Evolutionary conservation across 2,329 filamentous ascomycete species (phyloP).

Genomic region (Phoma sp.): DNA sequence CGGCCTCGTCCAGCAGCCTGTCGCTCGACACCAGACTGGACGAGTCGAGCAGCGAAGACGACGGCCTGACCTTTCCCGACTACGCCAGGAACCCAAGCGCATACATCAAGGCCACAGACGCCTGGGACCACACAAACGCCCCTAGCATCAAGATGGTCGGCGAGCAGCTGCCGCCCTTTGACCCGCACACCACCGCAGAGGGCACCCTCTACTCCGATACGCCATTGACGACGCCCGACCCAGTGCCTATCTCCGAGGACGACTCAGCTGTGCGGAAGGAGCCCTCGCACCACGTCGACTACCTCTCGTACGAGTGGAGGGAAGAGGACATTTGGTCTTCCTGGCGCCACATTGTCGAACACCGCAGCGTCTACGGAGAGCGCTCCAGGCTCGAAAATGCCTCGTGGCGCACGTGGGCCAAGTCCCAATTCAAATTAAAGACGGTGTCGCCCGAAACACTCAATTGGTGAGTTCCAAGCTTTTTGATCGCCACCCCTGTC

Average conservation of each 20-base stretch:
- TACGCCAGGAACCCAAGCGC: constrained; percentile 39
- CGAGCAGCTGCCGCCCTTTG: constrained; percentile 40
- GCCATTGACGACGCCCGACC: constrained; percentile 63
- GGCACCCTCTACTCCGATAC: constrained; percentile 53
- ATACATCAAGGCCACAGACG: constrained; percentile 21
- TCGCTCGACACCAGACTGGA: constrained; percentile 67
- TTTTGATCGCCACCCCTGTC: constrained; percentile 33
- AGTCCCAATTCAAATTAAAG: constrained; percentile 83
- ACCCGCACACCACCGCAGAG: constrained; percentile 41
- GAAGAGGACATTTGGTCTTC: constrained; percentile 98
- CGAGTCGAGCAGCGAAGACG: constrained; percentile 49
- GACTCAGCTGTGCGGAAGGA: constrained; percentile 76
- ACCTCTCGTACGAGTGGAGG: constrained; percentile 89
- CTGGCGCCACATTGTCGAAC: constrained; percentile 90
- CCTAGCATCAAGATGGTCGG: constrained; percentile 24
- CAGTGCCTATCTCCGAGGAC: constrained; percentile 68
- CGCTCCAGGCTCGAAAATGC: constrained; percentile 88
- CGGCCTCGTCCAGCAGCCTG: constrained; percentile 68
- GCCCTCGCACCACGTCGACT: constrained; percentile 91
- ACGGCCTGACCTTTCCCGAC: constrained; percentile 53
- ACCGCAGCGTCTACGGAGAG: constrained; percentile 79
- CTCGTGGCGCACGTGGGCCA: constrained; percentile 96
- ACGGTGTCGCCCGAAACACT: constrained; percentile 90
- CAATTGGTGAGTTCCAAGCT: constrained; percentile 74
- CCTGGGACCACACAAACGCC: constrained; percentile 18